Conservation (phyloP, 805 yeast species). For the Metschnikowia vanudenii region DNA sequence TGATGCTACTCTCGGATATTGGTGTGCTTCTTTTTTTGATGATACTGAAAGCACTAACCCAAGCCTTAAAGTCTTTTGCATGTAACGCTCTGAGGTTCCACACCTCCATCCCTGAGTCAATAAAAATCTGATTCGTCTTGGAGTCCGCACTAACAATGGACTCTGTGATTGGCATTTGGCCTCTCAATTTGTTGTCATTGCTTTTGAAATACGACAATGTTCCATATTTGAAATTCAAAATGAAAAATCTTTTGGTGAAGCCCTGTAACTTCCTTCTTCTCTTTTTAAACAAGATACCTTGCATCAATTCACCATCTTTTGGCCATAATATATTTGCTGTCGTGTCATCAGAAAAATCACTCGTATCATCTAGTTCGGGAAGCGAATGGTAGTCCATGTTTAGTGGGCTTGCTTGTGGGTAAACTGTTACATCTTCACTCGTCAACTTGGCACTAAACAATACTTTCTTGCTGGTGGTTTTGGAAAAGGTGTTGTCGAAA, state of each 20-base stretch:
- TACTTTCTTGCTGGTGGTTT: constrained; percentile 77
- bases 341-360: background rate
- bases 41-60: constrained; percentile 78
- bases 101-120: constrained; percentile 93
- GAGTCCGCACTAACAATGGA: constrained; percentile 81
- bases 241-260: constrained; percentile 79
- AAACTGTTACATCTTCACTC: background rate
- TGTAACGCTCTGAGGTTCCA: constrained; percentile 81
- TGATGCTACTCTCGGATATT: background rate
- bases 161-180: constrained; percentile 84
- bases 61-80: constrained; percentile 64
- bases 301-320: constrained; percentile 68
- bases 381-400: background rate
- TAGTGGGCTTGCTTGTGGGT: background rate
- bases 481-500: constrained; percentile 89
- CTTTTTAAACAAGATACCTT: constrained; percentile 77
- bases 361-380: background rate
- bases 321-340: constrained; percentile 30
- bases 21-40: constrained; percentile 33
- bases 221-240: constrained; percentile 78
- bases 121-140: constrained; percentile 62
- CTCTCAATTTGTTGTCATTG: constrained; percentile 72
- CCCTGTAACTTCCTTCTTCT: constrained; percentile 82
- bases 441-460: constrained; percentile 50
- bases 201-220: constrained; percentile 80